These are phyloP conservation scores for Austroboletus eburneus DNA, from an alignment of 768 basidiomycete species.

Conservation along the genomic window DNA sequence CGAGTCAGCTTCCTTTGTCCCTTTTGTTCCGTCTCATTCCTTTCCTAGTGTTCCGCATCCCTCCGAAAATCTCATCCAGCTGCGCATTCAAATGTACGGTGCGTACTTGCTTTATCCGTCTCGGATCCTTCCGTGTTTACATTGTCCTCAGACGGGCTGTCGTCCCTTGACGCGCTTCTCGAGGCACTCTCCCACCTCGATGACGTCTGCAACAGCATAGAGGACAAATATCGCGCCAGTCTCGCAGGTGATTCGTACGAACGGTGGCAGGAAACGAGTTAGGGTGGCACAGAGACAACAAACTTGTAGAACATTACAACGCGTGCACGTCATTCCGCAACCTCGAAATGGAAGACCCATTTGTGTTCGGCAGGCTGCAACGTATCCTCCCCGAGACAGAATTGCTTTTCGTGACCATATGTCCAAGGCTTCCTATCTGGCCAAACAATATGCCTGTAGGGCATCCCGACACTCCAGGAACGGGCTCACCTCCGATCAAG, in stretches of 20 bases:
- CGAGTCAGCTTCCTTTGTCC: conserved; percentile 29
- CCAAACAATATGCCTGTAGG: background rate
- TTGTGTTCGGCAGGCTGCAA: conserved; percentile 24
- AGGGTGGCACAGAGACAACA: conserved; percentile 5
- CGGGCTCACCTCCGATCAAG: conserved; percentile 17
- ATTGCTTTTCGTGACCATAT: conserved; percentile 27
- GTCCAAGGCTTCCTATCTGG: conserved; percentile 25
- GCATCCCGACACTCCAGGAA: no score
- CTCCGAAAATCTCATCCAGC: conserved; percentile 92
- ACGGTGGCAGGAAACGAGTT: conserved; percentile 68
- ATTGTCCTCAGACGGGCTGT: conserved; percentile 65
- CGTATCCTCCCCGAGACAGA: conserved; percentile 16
- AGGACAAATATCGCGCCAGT: conserved; percentile 62
- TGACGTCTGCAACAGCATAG: conserved; percentile 65
- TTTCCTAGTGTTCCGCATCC: conserved; percentile 69
- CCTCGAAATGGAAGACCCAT: conserved; percentile 24
- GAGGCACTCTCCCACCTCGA: conserved; percentile 76
- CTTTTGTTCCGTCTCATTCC: conserved; percentile 5
- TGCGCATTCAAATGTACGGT: conserved; percentile 99
- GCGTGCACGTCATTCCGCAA: background rate
- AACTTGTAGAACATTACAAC: conserved; percentile 1
- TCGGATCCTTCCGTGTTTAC: background rate
- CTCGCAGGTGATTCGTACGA: conserved; percentile 53
- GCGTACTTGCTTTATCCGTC: conserved; percentile 30
- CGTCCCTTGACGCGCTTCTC: conserved; percentile 77